Conservation (phyloP, 306 rosid genomes). For the Lathyrus oleraceus region DNA sequence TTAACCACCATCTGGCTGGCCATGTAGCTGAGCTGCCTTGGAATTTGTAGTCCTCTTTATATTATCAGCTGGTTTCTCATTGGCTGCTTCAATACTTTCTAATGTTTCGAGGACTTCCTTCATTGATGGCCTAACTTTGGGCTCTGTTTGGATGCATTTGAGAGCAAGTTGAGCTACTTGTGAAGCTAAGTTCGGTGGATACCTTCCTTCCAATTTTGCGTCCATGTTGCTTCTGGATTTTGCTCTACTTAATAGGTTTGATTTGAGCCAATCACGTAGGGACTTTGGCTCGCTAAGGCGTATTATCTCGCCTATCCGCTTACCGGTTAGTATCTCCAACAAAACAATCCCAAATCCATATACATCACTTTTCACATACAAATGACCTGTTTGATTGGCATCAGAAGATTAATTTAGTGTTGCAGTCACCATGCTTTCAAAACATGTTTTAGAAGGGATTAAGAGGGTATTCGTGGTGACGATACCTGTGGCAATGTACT, state of each 20-base stretch:
- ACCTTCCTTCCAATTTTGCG: slow-evolving; percentile 65
- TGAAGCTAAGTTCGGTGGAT: slow-evolving; percentile 71
- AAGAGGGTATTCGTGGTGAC: slow-evolving; percentile 24
- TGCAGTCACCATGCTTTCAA: background rate
- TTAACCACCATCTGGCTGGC: slow-evolving; percentile 43
- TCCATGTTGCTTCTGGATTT: slow-evolving; percentile 69
- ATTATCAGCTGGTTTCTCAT: slow-evolving; percentile 53
- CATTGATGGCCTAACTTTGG: slow-evolving; percentile 77
- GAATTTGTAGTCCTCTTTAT: slow-evolving; percentile 37
- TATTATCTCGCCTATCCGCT: slow-evolving; percentile 48
- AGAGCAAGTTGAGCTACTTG: slow-evolving; percentile 65
- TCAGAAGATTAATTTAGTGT: slow-evolving; percentile 10
- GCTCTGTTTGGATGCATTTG: slow-evolving; percentile 65
- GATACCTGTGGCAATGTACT: slow-evolving; percentile 72
- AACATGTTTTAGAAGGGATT: slow-evolving; percentile 14
- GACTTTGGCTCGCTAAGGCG: slow-evolving; percentile 40
- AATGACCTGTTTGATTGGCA: slow-evolving; percentile 57
- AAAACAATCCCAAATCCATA: slow-evolving; percentile 85
- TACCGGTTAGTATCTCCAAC: slow-evolving; percentile 72
- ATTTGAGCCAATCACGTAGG: slow-evolving; percentile 69
- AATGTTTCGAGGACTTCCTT: slow-evolving; percentile 67
- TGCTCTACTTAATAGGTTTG: slow-evolving; percentile 56
- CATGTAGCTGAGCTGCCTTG: slow-evolving; percentile 36
- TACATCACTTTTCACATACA: slow-evolving; percentile 77
- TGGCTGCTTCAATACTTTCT: slow-evolving; percentile 57